phyloP scores from a whole-genome alignment of 768 basidiomycete species.

The Phaffia australis region DNA sequence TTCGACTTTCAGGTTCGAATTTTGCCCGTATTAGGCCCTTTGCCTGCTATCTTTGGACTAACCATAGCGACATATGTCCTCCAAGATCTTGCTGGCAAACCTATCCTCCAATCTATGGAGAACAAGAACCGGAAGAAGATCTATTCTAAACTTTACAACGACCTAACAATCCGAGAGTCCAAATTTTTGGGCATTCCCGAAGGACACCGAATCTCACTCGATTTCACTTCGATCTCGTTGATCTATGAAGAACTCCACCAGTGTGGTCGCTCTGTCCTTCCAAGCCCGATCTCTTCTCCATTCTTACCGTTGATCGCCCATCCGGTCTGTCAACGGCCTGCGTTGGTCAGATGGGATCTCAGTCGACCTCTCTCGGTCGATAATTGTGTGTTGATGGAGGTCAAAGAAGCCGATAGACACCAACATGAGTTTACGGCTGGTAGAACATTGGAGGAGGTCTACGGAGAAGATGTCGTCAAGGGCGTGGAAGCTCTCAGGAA shows the following conservation, averaged over 20 bases:
- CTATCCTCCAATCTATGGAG: constrained; percentile 64
- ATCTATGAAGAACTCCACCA: constrained; percentile 24
- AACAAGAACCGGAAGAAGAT: constrained; percentile 75
- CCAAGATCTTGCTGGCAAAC: constrained; percentile 72
- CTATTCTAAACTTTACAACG: constrained; percentile 66
- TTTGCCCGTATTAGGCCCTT: constrained; percentile 40
- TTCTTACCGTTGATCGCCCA: constrained; percentile 44
- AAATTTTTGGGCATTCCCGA: not conserved
- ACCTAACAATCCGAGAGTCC: constrained; percentile 59
- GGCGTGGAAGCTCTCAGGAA: constrained; percentile 51
- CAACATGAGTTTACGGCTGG: constrained; percentile 38
- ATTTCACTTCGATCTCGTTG: constrained; percentile 12
- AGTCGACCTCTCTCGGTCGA: constrained; percentile 53
- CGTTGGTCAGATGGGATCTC: constrained; percentile 72
- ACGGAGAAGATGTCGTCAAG: constrained; percentile 55
- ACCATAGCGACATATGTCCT: constrained; percentile 80
- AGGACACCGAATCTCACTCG: constrained; percentile 15
- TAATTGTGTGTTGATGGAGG: constrained; percentile 77
- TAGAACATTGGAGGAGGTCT: constrained; percentile 48
- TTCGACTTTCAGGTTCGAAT: constrained; percentile 40
- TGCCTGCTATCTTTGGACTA: constrained; percentile 84
- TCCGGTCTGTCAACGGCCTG: constrained; percentile 58
- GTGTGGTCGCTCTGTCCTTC: constrained; percentile 21
- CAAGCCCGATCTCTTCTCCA: constrained; percentile 42
- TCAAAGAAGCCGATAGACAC: constrained; percentile 62